Percentiles rank a stretch among this genome's conserved stretches.
These are phyloP conservation scores for Xerocomellus chrysenteron DNA, from an alignment of 768 basidiomycete species.

Conservation along the genomic window DNA sequence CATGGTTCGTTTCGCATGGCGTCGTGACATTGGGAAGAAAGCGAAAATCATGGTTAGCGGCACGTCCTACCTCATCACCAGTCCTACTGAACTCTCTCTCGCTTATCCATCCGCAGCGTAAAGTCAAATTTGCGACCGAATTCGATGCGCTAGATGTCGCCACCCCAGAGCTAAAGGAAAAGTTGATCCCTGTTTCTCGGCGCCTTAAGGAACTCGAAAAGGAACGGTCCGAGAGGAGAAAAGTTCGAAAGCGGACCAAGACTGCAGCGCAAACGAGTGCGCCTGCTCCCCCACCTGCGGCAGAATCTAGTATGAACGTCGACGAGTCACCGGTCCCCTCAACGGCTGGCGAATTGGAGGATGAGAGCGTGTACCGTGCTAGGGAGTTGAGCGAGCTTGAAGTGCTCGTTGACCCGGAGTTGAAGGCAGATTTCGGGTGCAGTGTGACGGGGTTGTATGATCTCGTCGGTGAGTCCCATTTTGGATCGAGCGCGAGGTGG, in stretches of 20 bases:
- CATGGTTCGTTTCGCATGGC: conserved; percentile 97
- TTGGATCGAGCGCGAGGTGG: not conserved
- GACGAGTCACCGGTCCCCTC: conserved; percentile 41
- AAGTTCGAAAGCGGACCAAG: conserved; percentile 77
- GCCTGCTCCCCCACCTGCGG: conserved; percentile 21
- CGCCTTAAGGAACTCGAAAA: conserved; percentile 79
- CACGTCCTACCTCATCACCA: not conserved
- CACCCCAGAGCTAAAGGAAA: conserved; percentile 74
- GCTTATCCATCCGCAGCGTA: conserved; percentile 48
- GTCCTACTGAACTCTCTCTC: not conserved
- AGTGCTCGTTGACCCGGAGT: conserved; percentile 57
- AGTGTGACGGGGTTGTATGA: conserved; percentile 87
- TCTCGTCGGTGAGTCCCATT: conserved; percentile 66
- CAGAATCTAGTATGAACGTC: conserved; percentile 39
- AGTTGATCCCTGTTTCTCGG: conserved; percentile 67
- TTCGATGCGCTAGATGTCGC: conserved; percentile 83
- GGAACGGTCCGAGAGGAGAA: conserved; percentile 79
- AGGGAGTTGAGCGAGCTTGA: conserved; percentile 68
- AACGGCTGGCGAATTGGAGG: conserved; percentile 44
- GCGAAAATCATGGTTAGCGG: conserved; percentile 89
- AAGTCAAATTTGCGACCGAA: conserved; percentile 89
- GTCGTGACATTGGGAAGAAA: conserved; percentile 86
- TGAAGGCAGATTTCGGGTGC: conserved; percentile 68
- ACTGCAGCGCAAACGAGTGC: conserved; percentile 10
- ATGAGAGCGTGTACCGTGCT: conserved; percentile 61